Base-by-base conservation (phyloP, 805 yeast genomes). In the Tetrapisispora namnaoensis region DNA sequence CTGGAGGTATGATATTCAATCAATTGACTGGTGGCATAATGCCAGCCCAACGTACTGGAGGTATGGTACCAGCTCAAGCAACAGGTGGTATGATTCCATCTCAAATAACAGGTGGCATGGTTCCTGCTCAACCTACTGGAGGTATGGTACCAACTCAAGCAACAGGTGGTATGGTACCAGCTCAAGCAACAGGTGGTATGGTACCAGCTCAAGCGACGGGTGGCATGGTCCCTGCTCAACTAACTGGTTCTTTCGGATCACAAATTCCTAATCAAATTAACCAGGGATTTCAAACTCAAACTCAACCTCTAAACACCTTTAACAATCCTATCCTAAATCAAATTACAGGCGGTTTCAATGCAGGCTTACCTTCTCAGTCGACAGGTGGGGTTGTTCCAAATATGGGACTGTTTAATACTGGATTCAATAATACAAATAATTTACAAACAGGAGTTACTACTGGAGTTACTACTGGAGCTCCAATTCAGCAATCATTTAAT, bases 301-400 rank as follows among this genome's bases (percentile, higher is more conserved):
- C 44, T n/a, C 44, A 41, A 17, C 36, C 35, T 10, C 22, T 8
- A 9, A 27, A 41, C 21, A 40, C 16, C 21, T 42, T 42, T 27
- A 43, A 41, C 24, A 22, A 21, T 11, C 9, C 39, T 24, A 32
- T 48, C 34, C 28, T 16, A 13, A 13, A 37, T 5, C 37, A 22
- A 16, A 5, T 22, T 3, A 48, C 49, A 11, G 49, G 49, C 5
- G 49, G 43, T 39, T 32, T 30, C 13, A 27, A 35, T 22, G 2
- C 48, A 18, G 16, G 11, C 35, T 24, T 37, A 17, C 30, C 36
- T n/a, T 11, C 41, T 17, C 21, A 27, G 9, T 21, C 42, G n/a
- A 47, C 49, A 6, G 49, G 49, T 13, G 46, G 49, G 18, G 40
- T 37, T 4, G 32, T 42, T 17, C 37, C 44, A 42, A 42, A 42